These are phyloP conservation scores for Naumovozyma dairenensis DNA, from an alignment of 805 yeast species.

Conservation along the genomic window DNA sequence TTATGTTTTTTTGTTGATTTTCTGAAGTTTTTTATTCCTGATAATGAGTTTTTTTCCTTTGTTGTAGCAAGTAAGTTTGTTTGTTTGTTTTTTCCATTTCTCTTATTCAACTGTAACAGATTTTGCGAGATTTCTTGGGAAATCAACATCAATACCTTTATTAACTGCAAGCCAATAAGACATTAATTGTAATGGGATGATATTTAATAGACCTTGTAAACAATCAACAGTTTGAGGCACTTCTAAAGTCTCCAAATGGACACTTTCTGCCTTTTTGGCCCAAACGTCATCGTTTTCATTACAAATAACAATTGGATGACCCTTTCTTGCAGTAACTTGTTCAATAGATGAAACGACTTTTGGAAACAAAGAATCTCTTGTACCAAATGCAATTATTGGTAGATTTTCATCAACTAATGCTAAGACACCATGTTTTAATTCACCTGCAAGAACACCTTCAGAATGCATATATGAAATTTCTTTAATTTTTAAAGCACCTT, in stretches of 20 bases:
- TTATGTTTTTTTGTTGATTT: neutral
- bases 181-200: conserved; percentile 89
- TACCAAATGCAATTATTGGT: conserved; percentile 93
- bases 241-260: conserved; percentile 60
- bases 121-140: conserved; percentile 97
- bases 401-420: conserved; percentile 90
- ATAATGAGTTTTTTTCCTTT: neutral
- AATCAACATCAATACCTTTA: conserved; percentile 94
- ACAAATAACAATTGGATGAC: conserved; percentile 89
- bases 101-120: conserved; percentile 88
- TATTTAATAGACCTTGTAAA: conserved; percentile 90
- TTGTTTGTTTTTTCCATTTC: conserved; percentile 1
- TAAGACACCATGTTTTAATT: conserved; percentile 94
- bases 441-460: conserved; percentile 98
- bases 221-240: conserved; percentile 96
- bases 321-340: conserved; percentile 95
- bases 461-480: conserved; percentile 98
- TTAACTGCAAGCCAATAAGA: conserved; percentile 94
- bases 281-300: conserved; percentile 68
- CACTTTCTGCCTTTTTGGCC: conserved; percentile 31
- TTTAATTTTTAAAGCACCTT: conserved; percentile 96
- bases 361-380: conserved; percentile 92
- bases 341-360: conserved; percentile 91
- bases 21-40: neutral
- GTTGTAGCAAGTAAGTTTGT: neutral